Conservation (phyloP, 2,329 filamentous ascomycete species). For the Ascochyta lentis region DNA sequence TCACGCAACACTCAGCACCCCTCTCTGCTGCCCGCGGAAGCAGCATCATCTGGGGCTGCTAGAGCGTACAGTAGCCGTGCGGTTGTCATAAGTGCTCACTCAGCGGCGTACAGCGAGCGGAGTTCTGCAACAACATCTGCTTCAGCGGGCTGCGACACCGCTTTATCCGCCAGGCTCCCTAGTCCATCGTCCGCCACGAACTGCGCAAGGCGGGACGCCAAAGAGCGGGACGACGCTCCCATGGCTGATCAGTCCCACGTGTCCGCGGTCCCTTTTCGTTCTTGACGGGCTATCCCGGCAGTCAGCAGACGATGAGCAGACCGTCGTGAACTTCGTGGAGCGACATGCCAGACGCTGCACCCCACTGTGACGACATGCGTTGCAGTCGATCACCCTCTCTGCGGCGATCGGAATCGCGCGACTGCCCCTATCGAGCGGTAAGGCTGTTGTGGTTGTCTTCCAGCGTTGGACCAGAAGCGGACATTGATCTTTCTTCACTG, state of each 20-base stretch:
- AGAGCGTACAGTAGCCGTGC: constrained; percentile 9
- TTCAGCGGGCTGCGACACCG: constrained; percentile 21
- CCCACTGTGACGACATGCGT: constrained; percentile 27
- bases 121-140: constrained; percentile 11
- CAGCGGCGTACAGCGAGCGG: constrained; percentile 12
- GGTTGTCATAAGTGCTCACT: constrained; percentile 21
- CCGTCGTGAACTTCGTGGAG: constrained; percentile 10
- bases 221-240: constrained; percentile 20
- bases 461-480: constrained; percentile 4
- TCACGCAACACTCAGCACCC: constrained; percentile 29
- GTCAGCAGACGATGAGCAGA: constrained; percentile 23
- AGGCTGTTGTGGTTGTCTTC: constrained; percentile 6
- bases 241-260: constrained; percentile 31
- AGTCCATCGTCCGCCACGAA: constrained; percentile 9
- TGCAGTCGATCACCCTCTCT: constrained; percentile 12
- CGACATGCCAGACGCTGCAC: constrained; percentile 1
- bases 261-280: constrained; percentile 17
- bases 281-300: constrained; percentile 19
- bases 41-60: constrained; percentile 21
- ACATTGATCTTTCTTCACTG: neutral
- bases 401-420: constrained; percentile 7
- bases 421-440: constrained; percentile 1
- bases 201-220: constrained; percentile 17
- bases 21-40: constrained; percentile 6
- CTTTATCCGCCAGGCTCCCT: constrained; percentile 22